These are phyloP conservation scores for Plasmopara viticola DNA, from an alignment of 352 stramenopile genomes.

Conservation along the genomic window DNA sequence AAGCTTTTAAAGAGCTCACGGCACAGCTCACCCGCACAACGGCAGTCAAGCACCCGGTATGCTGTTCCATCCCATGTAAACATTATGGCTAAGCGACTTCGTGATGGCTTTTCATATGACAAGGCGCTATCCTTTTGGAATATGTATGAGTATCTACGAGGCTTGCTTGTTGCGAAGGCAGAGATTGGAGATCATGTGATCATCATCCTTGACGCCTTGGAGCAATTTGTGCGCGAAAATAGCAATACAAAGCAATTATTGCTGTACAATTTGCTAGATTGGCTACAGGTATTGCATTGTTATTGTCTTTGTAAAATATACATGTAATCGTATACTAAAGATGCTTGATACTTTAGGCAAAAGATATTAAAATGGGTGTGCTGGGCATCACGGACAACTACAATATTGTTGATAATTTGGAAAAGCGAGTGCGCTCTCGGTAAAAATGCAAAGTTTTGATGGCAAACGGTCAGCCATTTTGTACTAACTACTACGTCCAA, in stretches of 20 bases:
- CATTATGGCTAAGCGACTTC: not conserved
- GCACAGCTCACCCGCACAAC: constrained; percentile 54
- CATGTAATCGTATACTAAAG: not conserved
- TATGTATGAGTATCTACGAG: constrained; percentile 81
- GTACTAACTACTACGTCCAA: constrained; percentile 3
- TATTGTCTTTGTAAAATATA: not conserved
- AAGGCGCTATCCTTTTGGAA: constrained; percentile 69
- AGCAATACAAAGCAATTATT: constrained; percentile 70
- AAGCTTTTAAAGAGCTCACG: constrained; percentile 79
- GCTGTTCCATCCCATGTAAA: not conserved
- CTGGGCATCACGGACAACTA: constrained; percentile 76
- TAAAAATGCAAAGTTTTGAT: constrained; percentile 11
- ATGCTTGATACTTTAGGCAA: constrained; percentile 31
- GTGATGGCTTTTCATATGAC: not conserved
- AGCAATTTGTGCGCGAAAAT: constrained; percentile 64
- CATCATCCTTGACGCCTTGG: constrained; percentile 66
- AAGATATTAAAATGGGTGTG: constrained; percentile 74
- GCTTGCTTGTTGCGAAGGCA: constrained; percentile 50
- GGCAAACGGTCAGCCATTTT: not conserved
- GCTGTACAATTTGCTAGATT: constrained; percentile 82
- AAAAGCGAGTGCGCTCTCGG: constrained; percentile 77
- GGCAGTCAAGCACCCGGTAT: constrained; percentile 59
- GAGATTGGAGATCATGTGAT: constrained; percentile 48
- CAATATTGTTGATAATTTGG: constrained; percentile 74
- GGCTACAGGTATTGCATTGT: constrained; percentile 44